Evolutionary conservation across 768 basidiomycete genomes (phyloP), one percentile per base, ranked within the genome.

Genomic region (Amanita phalloides): DNA sequence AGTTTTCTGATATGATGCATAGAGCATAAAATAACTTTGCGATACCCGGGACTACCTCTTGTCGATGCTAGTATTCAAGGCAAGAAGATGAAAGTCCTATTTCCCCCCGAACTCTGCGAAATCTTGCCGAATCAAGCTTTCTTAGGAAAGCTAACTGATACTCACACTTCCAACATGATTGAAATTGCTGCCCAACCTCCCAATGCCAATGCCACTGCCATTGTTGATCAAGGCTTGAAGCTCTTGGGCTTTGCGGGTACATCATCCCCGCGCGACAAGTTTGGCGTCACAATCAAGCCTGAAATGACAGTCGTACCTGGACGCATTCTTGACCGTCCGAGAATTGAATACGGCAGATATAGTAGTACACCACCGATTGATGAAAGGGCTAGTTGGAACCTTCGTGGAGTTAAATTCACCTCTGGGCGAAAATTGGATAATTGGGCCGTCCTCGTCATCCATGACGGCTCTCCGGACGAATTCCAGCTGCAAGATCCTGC

Each of bases 151-250:
- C 74, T 91, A 1, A 74, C 75, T 3, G 81, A 81, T 13, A 75
- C 77, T 3, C 83, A 88, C 56, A 90, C 87, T 0, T 75, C 84
- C 1, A 61, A 64, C 7, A 90, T 91, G 89, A 85, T 91, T 50
- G 74, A 66, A 8, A 69, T 68, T 44, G 87, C 89, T 0, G 86
- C 86, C 51, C 79, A 81, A 41, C 76, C 76, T 1, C 90, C 89
- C 1, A 77, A 73, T n/a, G 65, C 76, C 56, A 92, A 90, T 60
- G 86, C 82, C 0, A 58, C 59, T 2, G 57, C 73, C 17, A 89
- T 91, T 55, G 71, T 77, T n/a, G 66, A 71, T 9, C 70, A 72
- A 28, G 89, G 89, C 2, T 71, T 91, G 25, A 63, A 68, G 5
- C 68, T 72, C 21, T 73, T 92, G 3, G 90, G 87, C 1, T 75